A percentile compares a stretch with the other conserved stretches of the same genome.
Conservation (phyloP, 352 stramenopile genomes). For the Phytophthora nicotianae region DNA sequence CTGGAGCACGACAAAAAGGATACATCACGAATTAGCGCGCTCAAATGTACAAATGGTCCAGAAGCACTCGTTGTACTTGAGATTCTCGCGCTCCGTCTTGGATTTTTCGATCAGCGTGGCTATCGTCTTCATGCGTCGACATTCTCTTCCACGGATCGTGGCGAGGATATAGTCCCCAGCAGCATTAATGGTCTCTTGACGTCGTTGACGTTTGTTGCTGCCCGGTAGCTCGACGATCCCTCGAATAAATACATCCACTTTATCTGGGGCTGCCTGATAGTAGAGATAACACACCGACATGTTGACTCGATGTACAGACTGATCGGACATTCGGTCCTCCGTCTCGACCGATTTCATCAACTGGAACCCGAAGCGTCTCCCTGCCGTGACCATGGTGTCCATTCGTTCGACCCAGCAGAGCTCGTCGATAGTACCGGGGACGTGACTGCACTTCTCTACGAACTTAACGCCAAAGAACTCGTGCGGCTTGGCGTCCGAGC, state of each 20-base stretch:
- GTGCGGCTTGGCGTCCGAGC: slow-evolving; percentile 38
- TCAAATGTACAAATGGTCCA: background rate
- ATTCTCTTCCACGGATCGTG: slow-evolving; percentile 47
- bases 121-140: slow-evolving; percentile 59
- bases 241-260: slow-evolving; percentile 62
- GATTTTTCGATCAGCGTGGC: slow-evolving; percentile 55
- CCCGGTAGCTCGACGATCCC: slow-evolving; percentile 59
- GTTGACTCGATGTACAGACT: slow-evolving; percentile 38
- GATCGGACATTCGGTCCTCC: slow-evolving; percentile 21
- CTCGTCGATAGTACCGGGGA: slow-evolving; percentile 45
- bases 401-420: slow-evolving; percentile 65
- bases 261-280: slow-evolving; percentile 41
- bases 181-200: slow-evolving; percentile 29
- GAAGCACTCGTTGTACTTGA: slow-evolving; percentile 45
- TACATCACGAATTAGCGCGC: background rate
- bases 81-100: slow-evolving; percentile 53
- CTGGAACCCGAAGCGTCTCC: slow-evolving; percentile 54
- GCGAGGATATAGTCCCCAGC: slow-evolving; percentile 50
- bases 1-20: slow-evolving; percentile 21
- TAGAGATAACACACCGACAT: slow-evolving; percentile 75
- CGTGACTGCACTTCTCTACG: slow-evolving; percentile 44
- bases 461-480: slow-evolving; percentile 72
- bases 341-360: slow-evolving; percentile 68
- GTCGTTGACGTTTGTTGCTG: slow-evolving; percentile 8
- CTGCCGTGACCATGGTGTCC: slow-evolving; percentile 25